Base-by-base conservation (phyloP, 305 asterid genomes). In the Andrographis paniculata region DNA sequence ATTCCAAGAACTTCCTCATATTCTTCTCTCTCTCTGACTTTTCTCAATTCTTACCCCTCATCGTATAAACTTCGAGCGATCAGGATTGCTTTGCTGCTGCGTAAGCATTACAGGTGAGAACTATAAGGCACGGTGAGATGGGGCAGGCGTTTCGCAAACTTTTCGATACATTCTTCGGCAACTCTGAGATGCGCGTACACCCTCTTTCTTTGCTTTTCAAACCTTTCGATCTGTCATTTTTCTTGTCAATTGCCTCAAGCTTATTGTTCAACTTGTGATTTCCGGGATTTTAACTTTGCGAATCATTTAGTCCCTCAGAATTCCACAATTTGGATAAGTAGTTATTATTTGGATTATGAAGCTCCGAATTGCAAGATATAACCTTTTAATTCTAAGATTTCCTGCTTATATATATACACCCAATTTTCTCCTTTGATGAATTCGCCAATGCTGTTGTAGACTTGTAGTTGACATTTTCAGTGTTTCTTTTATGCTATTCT, bases 141-240 rank as follows among this genome's bases (percentile, higher is more conserved):
- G 97, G 97, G 17, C 95, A 82, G 72, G 79, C 94, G 52, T 84
- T 88, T 60, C 89, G 95, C 68, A 88, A 88, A 61, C 97, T 88
- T 68, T 88, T 88, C 69, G 95, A 88, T 68, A 50, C 85, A 43
- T 82, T 85, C 80, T 88, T 88, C 71, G 95, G 91, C 60, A 82
- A 85, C 80, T 70, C 83, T 30, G 95, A 82, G 89, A 82, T 85
- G 95, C 75, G 94, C 65, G 97, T 88, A 70, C 36, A 59, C 20
- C 18, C 47, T 11, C 9, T 37, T 45, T 31, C 22, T 17, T 16
- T 11, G 8, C 24, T 42, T 14, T 44, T 20, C 17, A 17, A 6
- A 22, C 9, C 27, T 30, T 19, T 19, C 31, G 22, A 45, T 22
- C 38, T 27, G 5, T 24, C 30, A 4, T 15, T 42, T 40, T 0